A percentile compares a stretch with the other conserved stretches of the same genome.
Conservation (phyloP, 352 stramenopile genomes). For the Bremia lactucae region DNA sequence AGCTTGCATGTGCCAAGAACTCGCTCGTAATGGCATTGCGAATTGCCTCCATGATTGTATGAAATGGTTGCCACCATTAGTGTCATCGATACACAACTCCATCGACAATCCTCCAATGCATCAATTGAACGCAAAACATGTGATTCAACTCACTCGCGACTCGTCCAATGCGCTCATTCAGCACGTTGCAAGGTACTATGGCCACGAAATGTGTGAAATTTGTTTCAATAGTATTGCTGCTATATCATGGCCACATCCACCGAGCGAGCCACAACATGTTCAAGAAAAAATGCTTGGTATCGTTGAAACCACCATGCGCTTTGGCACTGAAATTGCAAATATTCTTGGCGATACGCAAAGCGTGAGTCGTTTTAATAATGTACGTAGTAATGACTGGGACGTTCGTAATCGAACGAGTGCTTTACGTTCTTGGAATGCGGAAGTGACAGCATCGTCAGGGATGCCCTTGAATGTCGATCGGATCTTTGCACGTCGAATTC, state of each 20-base stretch:
- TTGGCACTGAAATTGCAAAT: slow-evolving; percentile 52
- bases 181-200: slow-evolving; percentile 52
- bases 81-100: slow-evolving; percentile 8
- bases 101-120: slow-evolving; percentile 14
- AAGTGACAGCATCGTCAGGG: slow-evolving; percentile 19
- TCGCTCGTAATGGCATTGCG: slow-evolving; percentile 50
- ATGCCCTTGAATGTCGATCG: slow-evolving; percentile 75
- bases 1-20: slow-evolving; percentile 52
- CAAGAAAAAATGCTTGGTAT: slow-evolving; percentile 54
- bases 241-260: slow-evolving; percentile 42
- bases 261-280: slow-evolving; percentile 56
- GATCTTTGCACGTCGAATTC: slow-evolving; percentile 73
- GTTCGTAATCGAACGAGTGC: slow-evolving; percentile 48
- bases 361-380: slow-evolving; percentile 30
- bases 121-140: slow-evolving; percentile 52
- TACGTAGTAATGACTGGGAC: slow-evolving; percentile 42
- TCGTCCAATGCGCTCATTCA: slow-evolving; percentile 47
- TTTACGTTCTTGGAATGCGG: slow-evolving; percentile 41
- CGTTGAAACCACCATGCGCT: slow-evolving; percentile 43
- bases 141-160: slow-evolving; percentile 65
- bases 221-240: slow-evolving; percentile 30
- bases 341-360: slow-evolving; percentile 53
- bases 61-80: slow-evolving; percentile 19
- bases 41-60: slow-evolving; percentile 70
- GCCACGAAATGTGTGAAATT: slow-evolving; percentile 38